Evolutionary conservation across 2,329 filamentous ascomycete genomes (phyloP), one percentile per base, ranked within the genome.

Genomic region (Raffaelea arxii): DNA sequence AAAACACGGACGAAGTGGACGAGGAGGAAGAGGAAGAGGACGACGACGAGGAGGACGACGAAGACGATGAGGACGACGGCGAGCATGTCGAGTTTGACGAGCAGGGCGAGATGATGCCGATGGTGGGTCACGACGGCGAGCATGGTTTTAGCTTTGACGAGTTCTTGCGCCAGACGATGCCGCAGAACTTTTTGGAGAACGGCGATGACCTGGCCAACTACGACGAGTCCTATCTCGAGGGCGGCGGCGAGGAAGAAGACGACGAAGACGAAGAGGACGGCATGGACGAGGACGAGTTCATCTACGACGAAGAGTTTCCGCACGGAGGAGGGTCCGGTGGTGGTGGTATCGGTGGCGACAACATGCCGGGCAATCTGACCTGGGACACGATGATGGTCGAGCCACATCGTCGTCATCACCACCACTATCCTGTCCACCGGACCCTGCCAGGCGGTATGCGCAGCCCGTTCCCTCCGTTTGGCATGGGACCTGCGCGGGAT

Each of bases 201-300:
- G 70, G 67, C 2, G 75, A 78, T 21, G 67, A 77, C 21, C 63
- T 74, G 41, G 70, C 71, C 42, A 66, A 65, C 18, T 61, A 74
- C 27, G 72, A 74, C 30, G 73, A 77, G 24, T 70, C 69, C 39
- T 79, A 72, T 54, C 63, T 75, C 32, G 70, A 72, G 40, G 74
- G 79, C 18, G 70, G 65, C 42, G 71, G 71, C 50, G 81, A 84
- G 46, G 83, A 84, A 50, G 80, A 72, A 49, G 71, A 5, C 44
- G 69, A 71, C 36, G 74, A 76, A 6, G 75, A 78, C 4, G 86
- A 88, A 41, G 82, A 85, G 18, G 83, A 85, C 36, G 81, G 82
- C 16, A 75, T 84, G 54, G 81, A 82, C 39, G 84, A 87, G 43
- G 77, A 79, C 19, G 75, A 80, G 46, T 80, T 79, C 56, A 68